Evolutionary conservation across 139 green algal species (phyloP).

Genomic region (Haematococcus sp.): DNA sequence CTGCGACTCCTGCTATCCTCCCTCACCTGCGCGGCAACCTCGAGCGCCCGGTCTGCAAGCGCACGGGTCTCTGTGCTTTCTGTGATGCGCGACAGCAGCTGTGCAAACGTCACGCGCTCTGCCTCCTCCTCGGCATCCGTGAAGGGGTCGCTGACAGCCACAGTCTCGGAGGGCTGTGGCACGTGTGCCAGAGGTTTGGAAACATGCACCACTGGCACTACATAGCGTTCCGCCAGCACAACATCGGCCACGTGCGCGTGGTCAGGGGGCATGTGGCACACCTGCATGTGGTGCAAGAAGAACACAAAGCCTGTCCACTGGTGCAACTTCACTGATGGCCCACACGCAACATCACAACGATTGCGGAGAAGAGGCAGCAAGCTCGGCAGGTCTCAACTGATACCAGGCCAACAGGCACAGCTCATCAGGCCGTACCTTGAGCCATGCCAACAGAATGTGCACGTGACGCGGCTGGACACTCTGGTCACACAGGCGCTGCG

Average conservation of each 20-base stretch:
- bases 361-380: too few species aligned
- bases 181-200: neutral
- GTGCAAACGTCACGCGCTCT: constrained; percentile 14
- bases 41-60: constrained; percentile 13
- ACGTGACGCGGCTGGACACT: constrained; percentile 33
- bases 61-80: constrained; percentile 22
- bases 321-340: too few species aligned
- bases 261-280: neutral
- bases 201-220: neutral
- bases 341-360: too few species aligned
- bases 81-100: constrained; percentile 28
- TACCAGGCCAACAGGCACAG: too few species aligned
- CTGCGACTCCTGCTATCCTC: neutral
- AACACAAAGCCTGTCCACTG: too few species aligned
- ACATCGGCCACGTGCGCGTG: neutral
- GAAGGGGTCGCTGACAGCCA: neutral
- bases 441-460: constrained; percentile 33
- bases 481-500: constrained; percentile 20
- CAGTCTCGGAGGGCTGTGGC: neutral
- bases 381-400: too few species aligned
- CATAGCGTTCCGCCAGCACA: neutral
- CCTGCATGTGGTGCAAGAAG: constrained; percentile 1
- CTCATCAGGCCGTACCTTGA: constrained; percentile 3
- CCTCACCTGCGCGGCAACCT: constrained; percentile 10
- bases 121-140: constrained; percentile 1